Conservation (phyloP, 2,329 filamentous ascomycete genomes). For the Emmonsiellopsis sp. region DNA sequence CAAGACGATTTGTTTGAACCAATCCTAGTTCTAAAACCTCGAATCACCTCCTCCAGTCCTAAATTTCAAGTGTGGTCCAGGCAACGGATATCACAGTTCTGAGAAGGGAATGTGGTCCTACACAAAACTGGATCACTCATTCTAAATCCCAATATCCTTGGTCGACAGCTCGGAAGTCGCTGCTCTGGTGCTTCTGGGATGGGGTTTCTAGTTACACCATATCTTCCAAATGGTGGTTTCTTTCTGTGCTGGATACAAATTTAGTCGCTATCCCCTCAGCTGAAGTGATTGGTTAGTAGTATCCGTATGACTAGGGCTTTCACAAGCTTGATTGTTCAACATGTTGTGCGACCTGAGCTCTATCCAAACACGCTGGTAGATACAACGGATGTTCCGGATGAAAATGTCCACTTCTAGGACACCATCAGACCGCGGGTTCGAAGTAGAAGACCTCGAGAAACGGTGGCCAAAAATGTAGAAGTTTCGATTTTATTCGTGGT, state of each 20-base stretch:
- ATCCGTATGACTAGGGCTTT: not conserved
- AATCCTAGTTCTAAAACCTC: too few relatives aligned
- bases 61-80: too few relatives aligned
- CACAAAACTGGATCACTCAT: too few relatives aligned
- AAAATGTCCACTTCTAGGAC: slow-evolving; percentile 4
- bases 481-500: slow-evolving; percentile 24
- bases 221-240: not conserved
- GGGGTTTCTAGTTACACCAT: not conserved
- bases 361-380: slow-evolving; percentile 25
- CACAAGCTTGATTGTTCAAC: too few relatives aligned
- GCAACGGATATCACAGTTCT: too few relatives aligned
- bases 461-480: slow-evolving; percentile 18
- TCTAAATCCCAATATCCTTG: not conserved
- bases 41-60: too few relatives aligned
- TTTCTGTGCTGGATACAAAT: not conserved
- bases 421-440: slow-evolving; percentile 23
- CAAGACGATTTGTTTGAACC: too few relatives aligned
- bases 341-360: slow-evolving; percentile 23
- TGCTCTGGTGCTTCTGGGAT: not conserved
- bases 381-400: not conserved
- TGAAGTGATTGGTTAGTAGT: not conserved
- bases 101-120: too few relatives aligned
- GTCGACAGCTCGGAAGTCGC: not conserved
- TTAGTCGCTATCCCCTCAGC: not conserved
- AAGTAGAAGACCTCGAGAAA: slow-evolving; percentile 23